phyloP scores from a whole-genome alignment of 441 rosid species.

The Bruguiera hainesii region DNA sequence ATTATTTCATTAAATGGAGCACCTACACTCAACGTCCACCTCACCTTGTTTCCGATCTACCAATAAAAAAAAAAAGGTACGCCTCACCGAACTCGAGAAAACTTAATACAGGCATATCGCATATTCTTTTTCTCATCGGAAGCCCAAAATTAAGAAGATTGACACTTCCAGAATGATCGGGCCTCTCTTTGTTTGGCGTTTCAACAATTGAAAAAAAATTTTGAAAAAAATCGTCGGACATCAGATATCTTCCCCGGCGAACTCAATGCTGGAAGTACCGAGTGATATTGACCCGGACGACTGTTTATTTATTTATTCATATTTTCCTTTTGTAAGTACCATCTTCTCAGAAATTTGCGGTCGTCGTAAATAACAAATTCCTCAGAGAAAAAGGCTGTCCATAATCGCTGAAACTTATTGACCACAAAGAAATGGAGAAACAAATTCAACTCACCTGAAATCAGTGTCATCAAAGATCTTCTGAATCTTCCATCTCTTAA shows the following conservation, averaged over 20 bases:
- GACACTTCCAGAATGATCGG: not conserved
- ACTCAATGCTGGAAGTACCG: too few relatives aligned
- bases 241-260: too few relatives aligned
- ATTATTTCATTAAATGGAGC: conserved; percentile 5
- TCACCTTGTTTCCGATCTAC: too few relatives aligned
- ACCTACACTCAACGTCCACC: not conserved
- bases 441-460: conserved; percentile 48
- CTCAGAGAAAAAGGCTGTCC: not conserved
- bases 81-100: not conserved
- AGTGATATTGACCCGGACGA: too few relatives aligned
- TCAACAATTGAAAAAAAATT: too few relatives aligned
- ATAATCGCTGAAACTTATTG: conserved; percentile 14
- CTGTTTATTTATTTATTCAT: too few relatives aligned
- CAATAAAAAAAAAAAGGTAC: too few relatives aligned
- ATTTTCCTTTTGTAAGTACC: too few relatives aligned
- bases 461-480: conserved; percentile 83
- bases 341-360: too few relatives aligned
- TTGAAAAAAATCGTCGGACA: too few relatives aligned
- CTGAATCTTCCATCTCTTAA: conserved; percentile 57
- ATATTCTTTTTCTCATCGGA: not conserved
- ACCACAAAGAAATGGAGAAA: not conserved
- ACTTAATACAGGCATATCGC: not conserved
- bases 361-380: too few relatives aligned
- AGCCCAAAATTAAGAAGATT: not conserved
- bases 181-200: not conserved